Conservation (phyloP, 2,329 filamentous ascomycete genomes). For the Penicillium sp. region DNA sequence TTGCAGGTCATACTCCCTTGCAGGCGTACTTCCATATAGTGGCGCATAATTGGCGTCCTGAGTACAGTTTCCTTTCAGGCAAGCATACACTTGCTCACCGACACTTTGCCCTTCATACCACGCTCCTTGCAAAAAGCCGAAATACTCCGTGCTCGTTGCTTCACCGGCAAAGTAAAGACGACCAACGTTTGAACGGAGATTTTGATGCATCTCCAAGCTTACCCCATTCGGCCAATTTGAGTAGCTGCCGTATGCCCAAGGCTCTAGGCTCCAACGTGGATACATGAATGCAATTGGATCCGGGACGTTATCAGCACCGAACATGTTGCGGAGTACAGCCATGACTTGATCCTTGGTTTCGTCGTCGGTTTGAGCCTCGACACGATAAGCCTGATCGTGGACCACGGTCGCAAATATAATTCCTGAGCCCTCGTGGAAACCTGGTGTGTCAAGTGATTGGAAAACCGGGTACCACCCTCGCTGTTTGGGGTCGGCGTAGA, state of each 20-base stretch:
- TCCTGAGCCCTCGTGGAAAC: conserved; percentile 58
- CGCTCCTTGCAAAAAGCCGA: conserved; percentile 62
- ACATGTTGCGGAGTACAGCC: conserved; percentile 58
- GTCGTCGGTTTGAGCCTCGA: conserved; percentile 58
- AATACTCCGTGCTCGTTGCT: conserved; percentile 60
- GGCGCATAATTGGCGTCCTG: conserved; percentile 8
- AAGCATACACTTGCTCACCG: conserved; percentile 25
- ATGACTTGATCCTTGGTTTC: conserved; percentile 56
- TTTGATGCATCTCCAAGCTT: conserved; percentile 63
- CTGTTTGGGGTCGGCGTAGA: conserved; percentile 48
- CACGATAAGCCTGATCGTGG: conserved; percentile 52
- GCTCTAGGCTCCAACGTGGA: conserved; percentile 53
- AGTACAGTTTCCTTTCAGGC: conserved; percentile 10
- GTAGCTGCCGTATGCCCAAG: conserved; percentile 59
- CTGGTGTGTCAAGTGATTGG: conserved; percentile 58
- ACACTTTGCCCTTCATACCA: conserved; percentile 55
- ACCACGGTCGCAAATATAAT: conserved; percentile 65
- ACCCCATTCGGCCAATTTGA: conserved; percentile 65
- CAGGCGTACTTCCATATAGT: conserved; percentile 6
- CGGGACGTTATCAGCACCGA: conserved; percentile 53
- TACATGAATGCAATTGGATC: conserved; percentile 60
- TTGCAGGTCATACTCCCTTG: conserved; percentile 6
- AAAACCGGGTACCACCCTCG: conserved; percentile 59
- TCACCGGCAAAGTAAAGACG: conserved; percentile 64
- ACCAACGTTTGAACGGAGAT: conserved; percentile 61